These are phyloP conservation scores for Ogataea nitratoaversa DNA, from an alignment of 805 yeast species.

Conservation along the genomic window DNA sequence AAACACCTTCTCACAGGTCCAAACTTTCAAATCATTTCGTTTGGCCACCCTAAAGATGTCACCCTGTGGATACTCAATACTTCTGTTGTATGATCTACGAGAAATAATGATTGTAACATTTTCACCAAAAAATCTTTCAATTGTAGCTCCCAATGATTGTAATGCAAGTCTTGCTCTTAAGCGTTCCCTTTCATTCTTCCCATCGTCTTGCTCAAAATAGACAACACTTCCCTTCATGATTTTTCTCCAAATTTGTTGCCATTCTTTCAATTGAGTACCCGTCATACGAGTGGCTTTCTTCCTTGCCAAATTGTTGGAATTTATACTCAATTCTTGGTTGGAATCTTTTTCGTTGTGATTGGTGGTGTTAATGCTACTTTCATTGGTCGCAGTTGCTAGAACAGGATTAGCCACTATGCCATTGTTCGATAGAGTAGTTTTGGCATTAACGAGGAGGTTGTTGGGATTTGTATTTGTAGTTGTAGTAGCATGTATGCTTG, in stretches of 20 bases:
- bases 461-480: background rate
- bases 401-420: background rate
- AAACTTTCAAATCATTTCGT: constrained; percentile 65
- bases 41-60: constrained; percentile 69
- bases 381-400: no score
- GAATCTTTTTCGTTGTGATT: background rate
- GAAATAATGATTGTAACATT: constrained; percentile 77
- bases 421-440: no score
- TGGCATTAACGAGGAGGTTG: no score
- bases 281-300: constrained; percentile 24
- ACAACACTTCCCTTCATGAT: constrained; percentile 54
- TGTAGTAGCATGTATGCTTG: constrained; percentile 1
- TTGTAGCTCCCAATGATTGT: constrained; percentile 48
- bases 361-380: no score
- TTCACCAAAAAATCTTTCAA: constrained; percentile 56
- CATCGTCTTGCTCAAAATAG: constrained; percentile 48
- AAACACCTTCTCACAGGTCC: constrained; percentile 83
- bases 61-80: constrained; percentile 39
- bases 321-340: background rate
- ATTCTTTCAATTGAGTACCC: constrained; percentile 41
- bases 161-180: constrained; percentile 32
- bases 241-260: constrained; percentile 59
- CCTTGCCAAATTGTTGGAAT: background rate
- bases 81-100: constrained; percentile 45
- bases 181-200: constrained; percentile 31